Conservation (phyloP, 768 basidiomycete genomes). For the Lentinula edodes region DNA sequence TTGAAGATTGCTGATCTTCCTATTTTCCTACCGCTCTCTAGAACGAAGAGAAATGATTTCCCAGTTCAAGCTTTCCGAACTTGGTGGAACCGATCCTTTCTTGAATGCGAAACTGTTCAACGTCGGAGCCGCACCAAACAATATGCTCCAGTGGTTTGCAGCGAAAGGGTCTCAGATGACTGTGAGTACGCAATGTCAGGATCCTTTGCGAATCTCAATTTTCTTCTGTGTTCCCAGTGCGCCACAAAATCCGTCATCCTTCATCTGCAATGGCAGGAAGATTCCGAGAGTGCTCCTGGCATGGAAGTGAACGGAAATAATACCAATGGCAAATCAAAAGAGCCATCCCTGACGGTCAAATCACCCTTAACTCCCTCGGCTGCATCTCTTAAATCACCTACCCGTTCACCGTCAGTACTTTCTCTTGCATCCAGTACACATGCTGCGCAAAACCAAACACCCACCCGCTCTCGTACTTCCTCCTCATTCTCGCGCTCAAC, state of each 20-base stretch:
- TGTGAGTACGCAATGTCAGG: constrained; percentile 32
- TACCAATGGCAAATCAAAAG: neutral
- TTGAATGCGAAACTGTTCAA: constrained; percentile 65
- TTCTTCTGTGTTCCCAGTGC: constrained; percentile 41
- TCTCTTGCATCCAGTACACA: constrained; percentile 15
- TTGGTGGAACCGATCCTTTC: constrained; percentile 63
- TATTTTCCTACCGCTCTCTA: constrained; percentile 11
- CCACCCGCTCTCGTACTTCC: constrained; percentile 38
- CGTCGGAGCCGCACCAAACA: constrained; percentile 77
- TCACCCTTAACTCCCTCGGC: neutral
- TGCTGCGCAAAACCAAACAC: constrained; percentile 15
- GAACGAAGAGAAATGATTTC: constrained; percentile 83
- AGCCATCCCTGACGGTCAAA: neutral
- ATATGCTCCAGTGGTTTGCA: constrained; percentile 93
- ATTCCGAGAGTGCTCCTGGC: constrained; percentile 23
- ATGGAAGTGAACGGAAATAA: neutral
- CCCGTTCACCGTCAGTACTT: constrained; percentile 11
- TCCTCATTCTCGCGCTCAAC: constrained; percentile 52
- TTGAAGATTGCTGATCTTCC: neutral
- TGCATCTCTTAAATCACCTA: constrained; percentile 10
- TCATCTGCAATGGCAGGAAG: constrained; percentile 83
- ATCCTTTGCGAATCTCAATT: neutral
- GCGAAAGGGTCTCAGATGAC: constrained; percentile 90
- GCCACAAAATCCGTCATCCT: constrained; percentile 85
- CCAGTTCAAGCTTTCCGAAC: constrained; percentile 81